phyloP scores from a whole-genome alignment of 352 stramenopile genomes.

The Phytophthora syringae region DNA sequence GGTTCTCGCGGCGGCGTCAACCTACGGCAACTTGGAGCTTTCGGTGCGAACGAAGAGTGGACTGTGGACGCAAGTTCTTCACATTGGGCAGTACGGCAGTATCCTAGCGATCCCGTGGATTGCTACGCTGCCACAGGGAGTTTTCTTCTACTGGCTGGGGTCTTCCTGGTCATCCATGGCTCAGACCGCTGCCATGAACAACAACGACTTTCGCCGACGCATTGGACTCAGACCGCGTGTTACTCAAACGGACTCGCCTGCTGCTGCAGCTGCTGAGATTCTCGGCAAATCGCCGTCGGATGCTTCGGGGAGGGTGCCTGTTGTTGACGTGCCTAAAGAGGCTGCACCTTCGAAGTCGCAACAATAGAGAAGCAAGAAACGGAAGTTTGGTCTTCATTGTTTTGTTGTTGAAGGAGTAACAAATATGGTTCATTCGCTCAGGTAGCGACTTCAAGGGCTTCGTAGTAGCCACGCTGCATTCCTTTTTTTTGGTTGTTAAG shows the following conservation, averaged over 20 bases:
- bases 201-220: conserved; percentile 66
- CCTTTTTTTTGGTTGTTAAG: too few relatives aligned
- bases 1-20: conserved; percentile 55
- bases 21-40: conserved; percentile 73
- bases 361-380: conserved; percentile 14
- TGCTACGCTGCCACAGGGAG: conserved; percentile 61
- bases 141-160: conserved; percentile 87
- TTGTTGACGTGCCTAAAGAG: conserved; percentile 2
- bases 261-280: conserved; percentile 21
- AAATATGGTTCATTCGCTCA: too few relatives aligned
- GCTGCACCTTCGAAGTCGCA: conserved; percentile 1
- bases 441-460: too few relatives aligned
- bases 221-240: conserved; percentile 62
- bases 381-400: not conserved
- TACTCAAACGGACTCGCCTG: conserved; percentile 23
- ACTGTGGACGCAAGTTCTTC: conserved; percentile 51
- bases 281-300: conserved; percentile 19
- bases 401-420: too few relatives aligned
- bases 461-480: too few relatives aligned
- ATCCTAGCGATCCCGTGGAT: conserved; percentile 64
- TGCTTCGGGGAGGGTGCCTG: conserved; percentile 3
- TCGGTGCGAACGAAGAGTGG: conserved; percentile 53
- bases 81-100: conserved; percentile 57
- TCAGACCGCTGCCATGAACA: conserved; percentile 67
- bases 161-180: conserved; percentile 72